These are phyloP conservation scores for Physcomitrium patens DNA, from an alignment of 225 moss, liverwort and hornwort species.

Conservation along the genomic window DNA sequence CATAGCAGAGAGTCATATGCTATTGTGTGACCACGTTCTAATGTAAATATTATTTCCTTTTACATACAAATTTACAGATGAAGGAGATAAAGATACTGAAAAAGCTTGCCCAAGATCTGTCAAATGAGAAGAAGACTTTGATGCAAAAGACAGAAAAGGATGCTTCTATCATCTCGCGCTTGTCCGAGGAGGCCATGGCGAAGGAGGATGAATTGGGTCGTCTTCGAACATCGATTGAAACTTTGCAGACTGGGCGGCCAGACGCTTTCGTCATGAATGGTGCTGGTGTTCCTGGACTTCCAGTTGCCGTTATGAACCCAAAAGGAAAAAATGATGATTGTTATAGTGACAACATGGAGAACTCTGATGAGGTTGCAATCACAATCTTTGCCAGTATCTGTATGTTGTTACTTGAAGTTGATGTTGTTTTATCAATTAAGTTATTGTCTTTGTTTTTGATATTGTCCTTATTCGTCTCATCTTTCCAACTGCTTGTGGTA, in stretches of 20 bases:
- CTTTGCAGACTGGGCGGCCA: slow-evolving; percentile 57
- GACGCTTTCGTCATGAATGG: slow-evolving; percentile 61
- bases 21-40: slow-evolving; percentile 17
- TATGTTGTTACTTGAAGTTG: slow-evolving; percentile 8
- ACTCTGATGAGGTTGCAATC: slow-evolving; percentile 46
- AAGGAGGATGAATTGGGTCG: slow-evolving; percentile 74
- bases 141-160: slow-evolving; percentile 66
- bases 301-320: slow-evolving; percentile 40
- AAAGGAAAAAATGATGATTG: slow-evolving; percentile 42
- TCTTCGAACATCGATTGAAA: slow-evolving; percentile 60
- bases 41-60: slow-evolving; percentile 15
- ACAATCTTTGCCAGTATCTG: slow-evolving; percentile 5
- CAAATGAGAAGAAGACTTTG: slow-evolving; percentile 65
- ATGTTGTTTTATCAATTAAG: not conserved
- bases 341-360: slow-evolving; percentile 41
- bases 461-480: not conserved
- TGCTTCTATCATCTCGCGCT: slow-evolving; percentile 60
- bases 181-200: slow-evolving; percentile 71
- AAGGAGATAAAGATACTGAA: slow-evolving; percentile 83
- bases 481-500: slow-evolving; percentile 2
- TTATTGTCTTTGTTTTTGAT: not conserved
- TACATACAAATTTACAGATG: slow-evolving; percentile 51
- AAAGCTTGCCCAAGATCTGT: slow-evolving; percentile 69
- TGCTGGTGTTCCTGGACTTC: slow-evolving; percentile 56
- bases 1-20: not conserved